These are phyloP conservation scores for Ophiostoma novo-ulmi DNA, from an alignment of 2,329 filamentous ascomycete genomes.

Conservation along the genomic window DNA sequence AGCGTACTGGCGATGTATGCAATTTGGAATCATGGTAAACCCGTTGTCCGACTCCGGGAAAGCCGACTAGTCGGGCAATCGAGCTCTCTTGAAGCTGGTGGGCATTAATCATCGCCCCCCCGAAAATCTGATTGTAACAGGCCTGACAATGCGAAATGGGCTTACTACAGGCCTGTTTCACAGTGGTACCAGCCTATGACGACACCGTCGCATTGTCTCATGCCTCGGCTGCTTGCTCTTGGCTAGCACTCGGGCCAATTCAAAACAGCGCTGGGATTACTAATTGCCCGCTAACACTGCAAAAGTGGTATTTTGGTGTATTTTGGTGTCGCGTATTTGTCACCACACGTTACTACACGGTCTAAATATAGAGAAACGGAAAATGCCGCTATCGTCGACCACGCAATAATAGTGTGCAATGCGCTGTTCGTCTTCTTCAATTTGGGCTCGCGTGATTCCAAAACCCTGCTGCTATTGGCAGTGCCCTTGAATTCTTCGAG, in stretches of 20 bases:
- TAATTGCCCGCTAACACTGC: conserved; percentile 14
- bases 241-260: background rate
- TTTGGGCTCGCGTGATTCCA: background rate
- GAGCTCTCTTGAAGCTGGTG: background rate
- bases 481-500: background rate
- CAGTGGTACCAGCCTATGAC: conserved; percentile 13
- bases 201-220: background rate
- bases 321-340: background rate
- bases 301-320: background rate
- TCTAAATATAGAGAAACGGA: background rate
- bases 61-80: background rate
- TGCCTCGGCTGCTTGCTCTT: conserved; percentile 15
- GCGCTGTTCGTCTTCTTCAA: background rate
- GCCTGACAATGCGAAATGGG: too few species aligned
- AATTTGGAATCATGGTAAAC: conserved; percentile 14
- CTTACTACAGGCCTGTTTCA: background rate
- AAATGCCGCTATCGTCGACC: background rate
- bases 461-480: background rate
- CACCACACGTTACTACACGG: background rate
- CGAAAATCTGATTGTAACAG: background rate
- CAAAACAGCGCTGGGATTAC: conserved; percentile 16
- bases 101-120: background rate
- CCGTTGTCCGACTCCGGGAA: conserved; percentile 16
- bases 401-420: background rate
- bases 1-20: background rate